phyloP scores from a whole-genome alignment of 2,329 filamentous ascomycete genomes.

The Pseudogymnoascus sp. region DNA sequence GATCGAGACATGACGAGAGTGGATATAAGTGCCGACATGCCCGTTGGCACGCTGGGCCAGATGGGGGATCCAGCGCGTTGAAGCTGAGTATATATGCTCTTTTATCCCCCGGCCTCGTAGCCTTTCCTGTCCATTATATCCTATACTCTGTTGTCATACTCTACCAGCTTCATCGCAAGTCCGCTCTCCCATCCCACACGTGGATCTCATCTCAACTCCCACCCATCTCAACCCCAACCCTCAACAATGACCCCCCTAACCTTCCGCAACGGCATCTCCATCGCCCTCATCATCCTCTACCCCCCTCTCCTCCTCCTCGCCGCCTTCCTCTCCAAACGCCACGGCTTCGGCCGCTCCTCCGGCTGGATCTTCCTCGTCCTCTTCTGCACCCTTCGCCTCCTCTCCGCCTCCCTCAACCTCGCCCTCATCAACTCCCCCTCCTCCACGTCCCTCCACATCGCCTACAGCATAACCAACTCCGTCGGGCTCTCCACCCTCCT shows the following conservation, averaged over 20 bases:
- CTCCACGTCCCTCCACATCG: slow-evolving; percentile 32
- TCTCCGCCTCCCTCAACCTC: slow-evolving; percentile 44
- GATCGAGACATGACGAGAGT: neutral
- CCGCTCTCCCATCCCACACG: neutral
- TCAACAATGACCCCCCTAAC: slow-evolving; percentile 16
- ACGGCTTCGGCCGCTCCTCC: slow-evolving; percentile 38
- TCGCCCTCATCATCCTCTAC: slow-evolving; percentile 38
- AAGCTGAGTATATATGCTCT: neutral
- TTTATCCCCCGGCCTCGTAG: neutral
- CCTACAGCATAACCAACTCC: slow-evolving; percentile 38
- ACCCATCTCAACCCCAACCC: neutral
- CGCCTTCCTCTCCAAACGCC: slow-evolving; percentile 34
- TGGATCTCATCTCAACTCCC: neutral
- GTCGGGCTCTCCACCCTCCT: slow-evolving; percentile 25
- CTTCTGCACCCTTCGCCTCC: slow-evolving; percentile 44
- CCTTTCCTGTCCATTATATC: no score
- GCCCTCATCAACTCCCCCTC: slow-evolving; percentile 39
- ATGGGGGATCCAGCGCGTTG: neutral
- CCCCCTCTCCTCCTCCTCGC: slow-evolving; percentile 31
- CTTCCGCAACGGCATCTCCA: slow-evolving; percentile 34
- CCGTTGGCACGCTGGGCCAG: neutral
- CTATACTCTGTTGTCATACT: neutral
- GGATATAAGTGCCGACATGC: neutral
- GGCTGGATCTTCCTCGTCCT: slow-evolving; percentile 49
- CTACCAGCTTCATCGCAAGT: neutral